A percentile compares a stretch with the other conserved stretches of the same genome.
phyloP scores from a whole-genome alignment of 176 grass and related monocot species.

The Themeda triandra region DNA sequence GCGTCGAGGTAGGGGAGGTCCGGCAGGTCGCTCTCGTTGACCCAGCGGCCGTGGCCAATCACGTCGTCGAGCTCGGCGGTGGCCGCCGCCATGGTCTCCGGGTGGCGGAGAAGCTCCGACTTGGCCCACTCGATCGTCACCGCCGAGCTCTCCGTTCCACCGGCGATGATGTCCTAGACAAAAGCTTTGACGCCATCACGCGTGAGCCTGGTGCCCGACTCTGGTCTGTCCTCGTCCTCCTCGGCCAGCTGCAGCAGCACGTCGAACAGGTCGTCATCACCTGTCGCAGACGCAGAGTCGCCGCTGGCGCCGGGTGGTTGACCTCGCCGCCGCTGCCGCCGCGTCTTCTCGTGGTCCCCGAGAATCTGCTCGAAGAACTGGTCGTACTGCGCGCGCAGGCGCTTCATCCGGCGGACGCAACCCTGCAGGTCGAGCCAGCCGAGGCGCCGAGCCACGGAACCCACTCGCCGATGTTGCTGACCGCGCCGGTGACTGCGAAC shows the following conservation, averaged over 20 bases:
- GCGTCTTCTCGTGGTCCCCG: slow-evolving; percentile 31
- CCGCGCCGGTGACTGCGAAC: slow-evolving; percentile 48
- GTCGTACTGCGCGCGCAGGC: slow-evolving; percentile 31
- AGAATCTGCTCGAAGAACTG: slow-evolving; percentile 60
- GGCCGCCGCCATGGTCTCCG: slow-evolving; percentile 19
- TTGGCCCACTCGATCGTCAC: slow-evolving; percentile 64
- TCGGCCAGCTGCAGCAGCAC: not conserved
- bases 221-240: not conserved
- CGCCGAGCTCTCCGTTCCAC: slow-evolving; percentile 54
- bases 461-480: slow-evolving; percentile 58
- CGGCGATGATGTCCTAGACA: slow-evolving; percentile 54
- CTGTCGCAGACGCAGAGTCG: not conserved
- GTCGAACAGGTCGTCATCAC: not conserved
- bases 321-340: not conserved
- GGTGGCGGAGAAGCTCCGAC: slow-evolving; percentile 49
- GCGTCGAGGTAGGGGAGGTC: slow-evolving; percentile 62
- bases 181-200: slow-evolving; percentile 52
- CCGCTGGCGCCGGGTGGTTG: not conserved
- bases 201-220: slow-evolving; percentile 16
- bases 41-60: slow-evolving; percentile 27
- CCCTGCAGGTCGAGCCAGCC: slow-evolving; percentile 60
- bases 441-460: slow-evolving; percentile 46
- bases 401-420: slow-evolving; percentile 43
- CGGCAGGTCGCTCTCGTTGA: slow-evolving; percentile 42
- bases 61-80: slow-evolving; percentile 55